Evolutionary conservation across 169 alveolate genomes (phyloP).

Genomic region (Cryptosporidium bovis): DNA sequence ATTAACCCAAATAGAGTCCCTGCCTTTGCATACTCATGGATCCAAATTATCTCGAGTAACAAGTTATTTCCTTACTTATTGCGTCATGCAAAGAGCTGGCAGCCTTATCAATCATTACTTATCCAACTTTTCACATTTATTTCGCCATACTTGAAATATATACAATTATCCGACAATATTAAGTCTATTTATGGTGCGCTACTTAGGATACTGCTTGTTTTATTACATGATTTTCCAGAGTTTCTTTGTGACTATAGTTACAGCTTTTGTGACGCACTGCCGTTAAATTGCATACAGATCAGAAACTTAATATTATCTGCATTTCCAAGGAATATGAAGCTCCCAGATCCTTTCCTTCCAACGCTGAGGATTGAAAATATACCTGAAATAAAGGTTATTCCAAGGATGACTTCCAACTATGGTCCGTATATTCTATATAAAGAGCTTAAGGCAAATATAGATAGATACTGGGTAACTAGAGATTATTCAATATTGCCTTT

Average conservation of each 20-base stretch:
- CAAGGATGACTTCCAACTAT: slow-evolving; percentile 82
- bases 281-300: slow-evolving; percentile 92
- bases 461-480: slow-evolving; percentile 64
- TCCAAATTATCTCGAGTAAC: slow-evolving; percentile 92
- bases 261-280: slow-evolving; percentile 89
- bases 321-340: slow-evolving; percentile 91
- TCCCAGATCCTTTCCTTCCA: slow-evolving; percentile 93
- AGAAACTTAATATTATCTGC: slow-evolving; percentile 95
- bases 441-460: slow-evolving; percentile 28
- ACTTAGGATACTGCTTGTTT: slow-evolving; percentile 88
- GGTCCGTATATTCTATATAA: slow-evolving; percentile 34
- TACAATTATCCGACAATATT: slow-evolving; percentile 73
- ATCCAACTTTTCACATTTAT: slow-evolving; percentile 80
- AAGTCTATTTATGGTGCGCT: slow-evolving; percentile 81
- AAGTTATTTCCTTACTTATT: slow-evolving; percentile 89
- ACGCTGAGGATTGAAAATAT: slow-evolving; percentile 89
- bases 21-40: slow-evolving; percentile 96
- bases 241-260: slow-evolving; percentile 92
- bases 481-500: slow-evolving; percentile 60
- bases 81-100: slow-evolving; percentile 83
- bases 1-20: slow-evolving; percentile 93
- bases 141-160: slow-evolving; percentile 77
- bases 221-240: slow-evolving; percentile 95
- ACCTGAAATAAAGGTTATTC: slow-evolving; percentile 89
- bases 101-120: slow-evolving; percentile 80